A percentile compares a stretch with the other conserved stretches of the same genome.
Conservation (phyloP, 768 basidiomycete species). For the Lactarius psammicola region DNA sequence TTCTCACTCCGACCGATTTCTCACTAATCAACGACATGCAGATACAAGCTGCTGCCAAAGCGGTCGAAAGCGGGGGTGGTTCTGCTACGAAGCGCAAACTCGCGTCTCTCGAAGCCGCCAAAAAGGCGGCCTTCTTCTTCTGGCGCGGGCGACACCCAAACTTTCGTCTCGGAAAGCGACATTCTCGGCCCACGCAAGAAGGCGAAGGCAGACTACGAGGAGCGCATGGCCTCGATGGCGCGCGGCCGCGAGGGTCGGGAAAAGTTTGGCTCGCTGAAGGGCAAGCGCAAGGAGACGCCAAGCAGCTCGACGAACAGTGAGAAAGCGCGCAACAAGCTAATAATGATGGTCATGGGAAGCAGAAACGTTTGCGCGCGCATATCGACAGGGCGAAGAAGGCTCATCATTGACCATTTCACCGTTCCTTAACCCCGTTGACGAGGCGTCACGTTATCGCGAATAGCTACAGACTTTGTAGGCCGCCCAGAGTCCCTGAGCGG, state of each 20-base stretch:
- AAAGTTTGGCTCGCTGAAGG: too few relatives aligned
- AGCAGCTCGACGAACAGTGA: too few relatives aligned
- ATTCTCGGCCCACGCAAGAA: conserved; percentile 95
- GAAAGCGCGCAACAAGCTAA: too few relatives aligned
- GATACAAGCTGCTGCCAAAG: conserved; percentile 69
- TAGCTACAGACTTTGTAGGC: too few relatives aligned
- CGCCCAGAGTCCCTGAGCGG: too few relatives aligned
- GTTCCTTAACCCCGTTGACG: not conserved
- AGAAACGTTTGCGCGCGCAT: too few relatives aligned
- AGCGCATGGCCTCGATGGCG: too few relatives aligned
- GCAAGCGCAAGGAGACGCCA: too few relatives aligned
- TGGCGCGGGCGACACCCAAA: conserved; percentile 44
- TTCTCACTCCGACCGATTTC: conserved; percentile 58
- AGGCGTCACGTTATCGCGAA: not conserved
- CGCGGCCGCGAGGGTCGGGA: too few relatives aligned
- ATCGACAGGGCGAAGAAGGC: too few relatives aligned
- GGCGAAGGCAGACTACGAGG: too few relatives aligned
- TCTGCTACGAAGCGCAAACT: conserved; percentile 87
- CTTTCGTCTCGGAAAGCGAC: conserved; percentile 87
- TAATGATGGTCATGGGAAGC: too few relatives aligned
- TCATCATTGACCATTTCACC: conserved; percentile 12
- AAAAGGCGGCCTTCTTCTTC: conserved; percentile 52
- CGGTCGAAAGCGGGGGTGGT: conserved; percentile 68
- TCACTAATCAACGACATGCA: conserved; percentile 86
- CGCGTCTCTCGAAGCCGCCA: conserved; percentile 70